A percentile compares a stretch with the other conserved stretches of the same genome.
These are phyloP conservation scores for Leucocoprinus leucothites DNA, from an alignment of 768 basidiomycete species.

Conservation along the genomic window DNA sequence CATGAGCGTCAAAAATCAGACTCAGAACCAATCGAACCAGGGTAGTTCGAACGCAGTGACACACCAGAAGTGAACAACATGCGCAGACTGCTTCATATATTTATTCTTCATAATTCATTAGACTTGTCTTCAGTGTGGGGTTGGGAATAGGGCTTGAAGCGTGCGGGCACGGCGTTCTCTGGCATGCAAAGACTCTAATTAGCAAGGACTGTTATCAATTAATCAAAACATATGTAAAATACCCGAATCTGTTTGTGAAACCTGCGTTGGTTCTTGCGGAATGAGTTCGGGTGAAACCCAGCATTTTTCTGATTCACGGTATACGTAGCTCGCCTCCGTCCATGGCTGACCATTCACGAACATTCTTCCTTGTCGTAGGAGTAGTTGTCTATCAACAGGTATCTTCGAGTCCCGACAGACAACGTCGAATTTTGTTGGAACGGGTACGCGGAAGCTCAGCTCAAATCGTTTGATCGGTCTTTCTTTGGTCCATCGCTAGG, in stretches of 20 bases:
- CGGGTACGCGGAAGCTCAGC: slow-evolving; percentile 52
- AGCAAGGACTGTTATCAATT: background rate
- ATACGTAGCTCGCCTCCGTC: background rate
- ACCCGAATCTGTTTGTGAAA: background rate
- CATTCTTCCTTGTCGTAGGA: slow-evolving; percentile 41
- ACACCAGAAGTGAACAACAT: background rate
- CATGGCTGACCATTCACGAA: slow-evolving; percentile 36
- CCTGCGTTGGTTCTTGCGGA: background rate
- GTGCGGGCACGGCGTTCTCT: background rate
- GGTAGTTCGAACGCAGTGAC: slow-evolving; percentile 4
- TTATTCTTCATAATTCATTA: slow-evolving; percentile 6
- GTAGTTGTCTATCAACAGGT: slow-evolving; percentile 29
- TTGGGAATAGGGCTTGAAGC: background rate
- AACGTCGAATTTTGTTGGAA: slow-evolving; percentile 52
- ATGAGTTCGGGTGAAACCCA: slow-evolving; percentile 9
- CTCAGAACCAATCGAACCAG: slow-evolving; percentile 18
- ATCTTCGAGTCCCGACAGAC: slow-evolving; percentile 48
- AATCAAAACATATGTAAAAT: slow-evolving; percentile 1
- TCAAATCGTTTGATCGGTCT: slow-evolving; percentile 47
- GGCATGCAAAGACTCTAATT: background rate
- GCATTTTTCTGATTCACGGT: slow-evolving; percentile 4
- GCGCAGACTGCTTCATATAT: background rate
- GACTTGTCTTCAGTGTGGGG: background rate
- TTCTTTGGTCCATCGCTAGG: slow-evolving; percentile 45
- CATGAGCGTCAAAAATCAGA: slow-evolving; percentile 27